These are phyloP conservation scores for Cupressus sempervirens DNA, from an alignment of 75 land plant genomes.

Conservation along the genomic window DNA sequence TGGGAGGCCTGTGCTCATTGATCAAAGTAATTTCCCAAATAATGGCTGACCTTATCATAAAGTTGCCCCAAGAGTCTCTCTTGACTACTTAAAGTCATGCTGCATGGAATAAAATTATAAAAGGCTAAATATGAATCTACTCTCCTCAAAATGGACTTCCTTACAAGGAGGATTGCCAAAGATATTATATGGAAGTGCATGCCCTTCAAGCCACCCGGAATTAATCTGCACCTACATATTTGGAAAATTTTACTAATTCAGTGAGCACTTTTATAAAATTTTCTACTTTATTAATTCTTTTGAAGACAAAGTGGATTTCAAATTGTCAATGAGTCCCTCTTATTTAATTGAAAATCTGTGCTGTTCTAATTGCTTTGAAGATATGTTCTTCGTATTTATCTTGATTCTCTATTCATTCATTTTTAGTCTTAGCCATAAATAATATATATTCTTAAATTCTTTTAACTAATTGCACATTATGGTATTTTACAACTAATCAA, in stretches of 20 bases:
- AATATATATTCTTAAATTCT: no score
- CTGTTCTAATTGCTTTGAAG: background rate
- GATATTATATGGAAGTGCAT: no score
- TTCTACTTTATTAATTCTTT: background rate
- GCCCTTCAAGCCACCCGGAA: no score
- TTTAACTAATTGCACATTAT: no score
- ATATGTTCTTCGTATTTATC: background rate
- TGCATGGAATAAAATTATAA: no score
- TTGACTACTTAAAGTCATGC: background rate
- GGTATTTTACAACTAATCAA: no score
- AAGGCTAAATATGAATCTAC: background rate
- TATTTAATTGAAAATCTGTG: background rate
- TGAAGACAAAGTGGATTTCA: background rate
- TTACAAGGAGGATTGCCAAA: background rate
- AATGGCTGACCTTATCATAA: slow-evolving; percentile 15
- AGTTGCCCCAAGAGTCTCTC: background rate
- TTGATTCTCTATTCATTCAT: no score
- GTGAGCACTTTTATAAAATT: background rate
- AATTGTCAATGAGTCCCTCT: background rate
- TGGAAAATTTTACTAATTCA: no score
- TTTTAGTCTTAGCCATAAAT: no score
- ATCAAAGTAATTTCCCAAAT: slow-evolving; percentile 62
- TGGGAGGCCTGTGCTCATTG: slow-evolving; percentile 82
- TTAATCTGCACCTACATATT: no score
- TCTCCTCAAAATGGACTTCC: background rate